Conservation (phyloP, 768 basidiomycete species). For the Xerocomellus chrysenteron region DNA sequence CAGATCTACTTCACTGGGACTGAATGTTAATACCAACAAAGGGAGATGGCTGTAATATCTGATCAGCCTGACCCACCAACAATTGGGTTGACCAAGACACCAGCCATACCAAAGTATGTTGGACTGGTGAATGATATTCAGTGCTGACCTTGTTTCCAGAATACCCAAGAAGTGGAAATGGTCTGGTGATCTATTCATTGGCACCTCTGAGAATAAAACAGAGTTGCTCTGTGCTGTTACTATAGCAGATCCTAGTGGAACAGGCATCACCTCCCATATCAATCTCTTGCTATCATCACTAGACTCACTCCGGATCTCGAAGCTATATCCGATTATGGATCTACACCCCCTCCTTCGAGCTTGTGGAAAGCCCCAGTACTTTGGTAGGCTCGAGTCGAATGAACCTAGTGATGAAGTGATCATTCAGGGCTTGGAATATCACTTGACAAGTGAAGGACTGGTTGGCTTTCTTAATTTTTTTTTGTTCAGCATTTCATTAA, state of each 20-base stretch:
- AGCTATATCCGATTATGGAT: conserved; percentile 49
- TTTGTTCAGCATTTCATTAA: conserved; percentile 1
- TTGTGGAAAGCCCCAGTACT: conserved; percentile 51
- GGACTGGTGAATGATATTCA: background rate
- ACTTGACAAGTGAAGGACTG: conserved; percentile 48
- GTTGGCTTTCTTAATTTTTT: conserved; percentile 34
- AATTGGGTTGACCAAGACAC: conserved; percentile 14
- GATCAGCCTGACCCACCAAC: conserved; percentile 4
- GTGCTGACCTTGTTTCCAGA: conserved; percentile 32
- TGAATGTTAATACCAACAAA: conserved; percentile 3
- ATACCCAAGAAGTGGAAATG: conserved; percentile 65
- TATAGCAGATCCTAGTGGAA: conserved; percentile 46
- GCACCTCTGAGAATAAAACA: conserved; percentile 33
- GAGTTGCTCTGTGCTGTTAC: conserved; percentile 50
- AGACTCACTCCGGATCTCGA: conserved; percentile 44
- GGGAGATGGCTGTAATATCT: conserved; percentile 12
- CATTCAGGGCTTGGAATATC: conserved; percentile 41
- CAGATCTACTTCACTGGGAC: background rate
- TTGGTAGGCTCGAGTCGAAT: conserved; percentile 47
- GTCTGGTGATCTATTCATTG: conserved; percentile 54
- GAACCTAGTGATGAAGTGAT: conserved; percentile 39
- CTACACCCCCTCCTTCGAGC: conserved; percentile 47
- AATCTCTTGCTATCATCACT: conserved; percentile 43
- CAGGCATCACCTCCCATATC: conserved; percentile 46
- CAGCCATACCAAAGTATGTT: conserved; percentile 27